Evolutionary conservation across 2,329 filamentous ascomycete genomes (phyloP).

Genomic region (Xylaria sp.): DNA sequence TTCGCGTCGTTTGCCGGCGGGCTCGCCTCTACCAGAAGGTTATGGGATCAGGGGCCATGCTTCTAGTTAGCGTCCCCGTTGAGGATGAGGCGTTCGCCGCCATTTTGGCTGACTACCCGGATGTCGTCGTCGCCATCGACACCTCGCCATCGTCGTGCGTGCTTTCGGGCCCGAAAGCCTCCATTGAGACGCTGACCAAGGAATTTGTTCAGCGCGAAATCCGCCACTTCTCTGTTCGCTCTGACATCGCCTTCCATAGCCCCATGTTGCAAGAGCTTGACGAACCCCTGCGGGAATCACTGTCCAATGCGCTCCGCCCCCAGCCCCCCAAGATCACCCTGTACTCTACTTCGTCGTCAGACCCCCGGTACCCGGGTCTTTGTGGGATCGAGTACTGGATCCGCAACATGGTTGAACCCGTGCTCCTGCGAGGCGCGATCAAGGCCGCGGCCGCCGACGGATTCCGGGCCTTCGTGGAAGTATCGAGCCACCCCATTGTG

Average conservation of each 20-base stretch:
- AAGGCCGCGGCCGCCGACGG: conserved; percentile 43
- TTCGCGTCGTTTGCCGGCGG: conserved; percentile 43
- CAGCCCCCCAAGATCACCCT: conserved; percentile 35
- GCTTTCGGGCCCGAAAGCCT: conserved; percentile 14
- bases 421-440: conserved; percentile 45
- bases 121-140: conserved; percentile 18
- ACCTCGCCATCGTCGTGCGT: conserved; percentile 23
- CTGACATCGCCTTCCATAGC: conserved; percentile 50
- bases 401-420: conserved; percentile 47
- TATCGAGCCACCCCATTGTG: conserved; percentile 50
- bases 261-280: conserved; percentile 43
- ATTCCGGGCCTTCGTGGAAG: conserved; percentile 47
- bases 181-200: conserved; percentile 40
- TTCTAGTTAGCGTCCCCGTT: conserved; percentile 42
- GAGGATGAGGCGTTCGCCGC: conserved; percentile 34
- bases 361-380: conserved; percentile 32
- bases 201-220: conserved; percentile 36
- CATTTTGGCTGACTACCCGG: not conserved
- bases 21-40: no score
- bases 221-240: conserved; percentile 45
- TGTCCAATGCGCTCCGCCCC: conserved; percentile 32
- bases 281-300: conserved; percentile 35
- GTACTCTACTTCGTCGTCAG: conserved; percentile 44
- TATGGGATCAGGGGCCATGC: conserved; percentile 37
- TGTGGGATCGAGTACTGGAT: conserved; percentile 46